These are phyloP conservation scores for Kluyveromyces sp. DNA, from an alignment of 1,139 yeast species.

Conservation along the genomic window DNA sequence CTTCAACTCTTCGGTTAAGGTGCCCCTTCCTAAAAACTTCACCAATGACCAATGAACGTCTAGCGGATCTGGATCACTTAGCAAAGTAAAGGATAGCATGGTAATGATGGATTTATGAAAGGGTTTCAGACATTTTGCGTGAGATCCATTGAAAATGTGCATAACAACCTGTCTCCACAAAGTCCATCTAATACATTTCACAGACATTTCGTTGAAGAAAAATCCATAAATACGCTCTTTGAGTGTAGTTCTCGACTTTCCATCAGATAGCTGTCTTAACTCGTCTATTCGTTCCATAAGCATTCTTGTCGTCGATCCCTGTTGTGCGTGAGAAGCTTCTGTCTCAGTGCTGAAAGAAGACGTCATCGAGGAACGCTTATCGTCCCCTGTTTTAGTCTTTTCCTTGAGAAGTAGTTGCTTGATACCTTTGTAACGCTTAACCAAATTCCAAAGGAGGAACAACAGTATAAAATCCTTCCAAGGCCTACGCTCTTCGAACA, in stretches of 20 bases:
- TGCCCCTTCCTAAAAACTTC: conserved; percentile 15
- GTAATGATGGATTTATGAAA: conserved; percentile 19
- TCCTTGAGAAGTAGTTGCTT: conserved; percentile 12
- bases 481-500: conserved; percentile 14
- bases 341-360: not conserved
- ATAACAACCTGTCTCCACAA: conserved; percentile 21
- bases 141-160: conserved; percentile 6
- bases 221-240: conserved; percentile 4
- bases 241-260: conserved; percentile 7
- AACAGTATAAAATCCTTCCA: conserved; percentile 17
- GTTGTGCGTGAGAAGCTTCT: conserved; percentile 3
- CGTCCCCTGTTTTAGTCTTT: not conserved
- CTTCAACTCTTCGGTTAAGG: conserved; percentile 9
- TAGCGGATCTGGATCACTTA: conserved; percentile 19
- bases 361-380: not conserved
- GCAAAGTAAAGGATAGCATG: conserved; percentile 18
- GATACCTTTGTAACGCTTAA: conserved; percentile 14
- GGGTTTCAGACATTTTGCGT: conserved; percentile 8
- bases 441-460: conserved; percentile 17
- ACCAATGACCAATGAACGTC: conserved; percentile 18
- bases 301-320: conserved; percentile 17
- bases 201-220: conserved; percentile 17
- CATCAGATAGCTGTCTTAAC: conserved; percentile 19
- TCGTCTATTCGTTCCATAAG: conserved; percentile 22
- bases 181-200: conserved; percentile 25